These are phyloP conservation scores for Thinopyrum elongatum DNA, from an alignment of 176 grass and related monocot genomes.

Conservation along the genomic window DNA sequence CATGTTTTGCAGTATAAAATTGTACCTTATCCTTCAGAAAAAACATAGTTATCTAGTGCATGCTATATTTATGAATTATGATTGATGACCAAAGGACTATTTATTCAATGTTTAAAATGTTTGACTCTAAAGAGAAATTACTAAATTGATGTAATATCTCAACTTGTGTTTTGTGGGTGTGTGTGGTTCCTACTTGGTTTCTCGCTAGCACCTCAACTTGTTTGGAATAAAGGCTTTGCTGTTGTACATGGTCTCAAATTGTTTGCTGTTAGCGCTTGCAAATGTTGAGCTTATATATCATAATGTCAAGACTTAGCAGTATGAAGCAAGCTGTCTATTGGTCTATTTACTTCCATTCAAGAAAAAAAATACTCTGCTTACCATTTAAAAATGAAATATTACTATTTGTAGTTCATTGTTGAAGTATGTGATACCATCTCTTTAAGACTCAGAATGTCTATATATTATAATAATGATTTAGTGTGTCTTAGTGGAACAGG, in stretches of 20 bases:
- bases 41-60: background rate
- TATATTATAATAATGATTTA: constrained; percentile 8
- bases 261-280: background rate
- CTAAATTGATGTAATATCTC: background rate
- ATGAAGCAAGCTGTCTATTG: background rate
- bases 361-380: background rate
- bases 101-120: background rate
- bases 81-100: background rate
- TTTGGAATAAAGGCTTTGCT: background rate
- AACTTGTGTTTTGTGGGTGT: background rate
- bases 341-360: background rate
- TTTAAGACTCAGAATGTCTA: background rate
- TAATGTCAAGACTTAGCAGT: background rate
- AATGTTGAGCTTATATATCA: background rate
- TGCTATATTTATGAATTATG: background rate
- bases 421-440: background rate
- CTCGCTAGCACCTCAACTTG: background rate
- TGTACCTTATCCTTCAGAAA: background rate
- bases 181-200: background rate
- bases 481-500: constrained; percentile 64
- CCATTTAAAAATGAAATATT: background rate
- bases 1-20: background rate
- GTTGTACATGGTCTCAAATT: background rate
- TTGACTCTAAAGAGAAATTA: background rate
- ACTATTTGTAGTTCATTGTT: background rate